Evolutionary conservation across 306 rosid genomes (phyloP), one percentile per base, ranked within the genome.

Genomic region (Quercus rubra): DNA sequence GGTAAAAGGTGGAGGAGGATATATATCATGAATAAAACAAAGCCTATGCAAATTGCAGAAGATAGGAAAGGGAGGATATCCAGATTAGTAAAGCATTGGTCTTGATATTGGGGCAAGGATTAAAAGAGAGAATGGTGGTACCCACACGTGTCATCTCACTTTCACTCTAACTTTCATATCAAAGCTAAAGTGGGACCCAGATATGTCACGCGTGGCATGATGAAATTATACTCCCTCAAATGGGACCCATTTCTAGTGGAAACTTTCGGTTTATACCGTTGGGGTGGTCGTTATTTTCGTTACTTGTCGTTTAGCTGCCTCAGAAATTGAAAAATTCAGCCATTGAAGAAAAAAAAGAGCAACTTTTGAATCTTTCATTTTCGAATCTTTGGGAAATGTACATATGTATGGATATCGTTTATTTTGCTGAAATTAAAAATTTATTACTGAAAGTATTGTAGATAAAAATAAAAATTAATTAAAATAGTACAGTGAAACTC

Each of bases 281-380:
- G 77, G 74, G 74, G 51, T 68, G 85, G 85, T 77, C 80, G 90
- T 85, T 84, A 82, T 71, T 70, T 57, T 80, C 75, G 51, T 73
- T 80, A 64, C 70, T 15, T 21, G 73, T 72, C 46, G 30, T 76
- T 82, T 70, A 72, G 58, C 75, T 81, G 57, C 75, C 6, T 14
- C 4, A 49, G 17, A 49, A 49, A 14, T 15, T 12, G 27, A 21
- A 3, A 59, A 20, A 10, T 28, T 23, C 12, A 8, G 30, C 31
- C 66, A 23, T 4, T 6, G 13, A 59, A 59, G 23, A 11, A 59
- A 20, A 20, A 25, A 58, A 21, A 9, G 25, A 41, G 46, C 46
- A 2, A 41, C 46, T 11, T 41, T 41, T 41, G 11, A 8, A 10
- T 10, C 63, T 57, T n/a, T 57, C 28, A 57, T n/a, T 57, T 57